phyloP scores from a whole-genome alignment of 768 basidiomycete genomes.

The Tricholoma hemisulphureum region DNA sequence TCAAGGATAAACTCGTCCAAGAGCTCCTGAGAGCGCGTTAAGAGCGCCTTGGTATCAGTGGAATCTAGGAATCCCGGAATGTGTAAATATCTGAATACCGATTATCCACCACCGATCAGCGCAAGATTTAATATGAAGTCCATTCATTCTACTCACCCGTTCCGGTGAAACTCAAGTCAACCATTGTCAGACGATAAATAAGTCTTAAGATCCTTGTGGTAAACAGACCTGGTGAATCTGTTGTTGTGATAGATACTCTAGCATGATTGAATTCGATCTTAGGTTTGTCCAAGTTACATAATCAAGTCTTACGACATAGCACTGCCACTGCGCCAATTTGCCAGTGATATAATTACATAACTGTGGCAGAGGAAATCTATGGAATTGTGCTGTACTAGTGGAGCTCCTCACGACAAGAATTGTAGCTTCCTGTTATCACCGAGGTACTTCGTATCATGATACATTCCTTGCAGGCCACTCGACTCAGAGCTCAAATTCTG shows the following conservation, averaged over 20 bases:
- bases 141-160: constrained; percentile 44
- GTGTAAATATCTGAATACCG: constrained; percentile 64
- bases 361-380: too few relatives aligned
- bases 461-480: too few relatives aligned
- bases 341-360: too few relatives aligned
- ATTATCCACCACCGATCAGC: constrained; percentile 3
- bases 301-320: too few relatives aligned
- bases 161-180: constrained; percentile 47
- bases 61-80: constrained; percentile 67
- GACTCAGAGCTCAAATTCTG: too few relatives aligned
- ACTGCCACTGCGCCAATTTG: too few relatives aligned
- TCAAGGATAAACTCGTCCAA: constrained; percentile 75
- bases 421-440: too few relatives aligned
- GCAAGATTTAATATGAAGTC: background rate
- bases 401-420: too few relatives aligned
- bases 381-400: too few relatives aligned
- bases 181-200: constrained; percentile 2
- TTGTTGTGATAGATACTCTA: constrained; percentile 49
- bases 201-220: background rate
- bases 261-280: constrained; percentile 30
- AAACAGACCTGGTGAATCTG: constrained; percentile 57
- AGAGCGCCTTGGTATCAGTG: constrained; percentile 59
- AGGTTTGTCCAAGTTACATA: too few relatives aligned
- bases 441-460: too few relatives aligned
- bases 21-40: constrained; percentile 70